Evolutionary conservation across 148 eudicot species (phyloP), one percentile per base, ranked within the genome.

Genomic region (Silene conica): DNA sequence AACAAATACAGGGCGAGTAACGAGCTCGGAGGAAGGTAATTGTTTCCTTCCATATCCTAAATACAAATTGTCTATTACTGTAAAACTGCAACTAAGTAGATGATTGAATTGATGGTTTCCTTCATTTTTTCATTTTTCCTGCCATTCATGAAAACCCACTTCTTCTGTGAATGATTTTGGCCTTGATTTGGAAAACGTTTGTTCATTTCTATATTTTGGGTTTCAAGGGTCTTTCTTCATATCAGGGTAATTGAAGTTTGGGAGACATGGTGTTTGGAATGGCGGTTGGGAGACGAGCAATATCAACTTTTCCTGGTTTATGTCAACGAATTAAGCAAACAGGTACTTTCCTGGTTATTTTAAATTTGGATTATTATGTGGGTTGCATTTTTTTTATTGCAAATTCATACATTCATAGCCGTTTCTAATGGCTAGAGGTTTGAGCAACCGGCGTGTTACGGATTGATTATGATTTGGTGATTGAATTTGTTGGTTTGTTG

Each of bases 261-360:
- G 38, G 21, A 18, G 74, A 3, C 28, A 70, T 55, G 56, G 74
- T 70, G 71, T 41, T 79, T 11, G 21, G 60, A 25, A 18, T 57
- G 60, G 52, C 15, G 31, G 46, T 12, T 10, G 66, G 67, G 4
- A 83, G 63, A 65, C 86, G 84, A 75, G 55, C 75, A 43, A 81
- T 83, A 67, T 83, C 84, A 26, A 80, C 84, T 26, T 69, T 78
- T 63, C 77, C 82, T 57, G 46, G 74, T 64, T 81, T 83, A 75
- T 75, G 71, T 67, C 80, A 75, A 70, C 74, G 86, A 70, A 80
- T 83, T 48, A 83, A 83, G 67, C 86, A 83, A 83, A 83, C 86
- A 75, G 86, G 86, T 83, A 73, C n/a, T 64, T 7, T 58, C 63
- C 63, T 38, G 6, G 43, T 11, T 31, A 11, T 12, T 75, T 50